phyloP scores from a whole-genome alignment of 345 rosid species.

The Hibiscus tridactylites region DNA sequence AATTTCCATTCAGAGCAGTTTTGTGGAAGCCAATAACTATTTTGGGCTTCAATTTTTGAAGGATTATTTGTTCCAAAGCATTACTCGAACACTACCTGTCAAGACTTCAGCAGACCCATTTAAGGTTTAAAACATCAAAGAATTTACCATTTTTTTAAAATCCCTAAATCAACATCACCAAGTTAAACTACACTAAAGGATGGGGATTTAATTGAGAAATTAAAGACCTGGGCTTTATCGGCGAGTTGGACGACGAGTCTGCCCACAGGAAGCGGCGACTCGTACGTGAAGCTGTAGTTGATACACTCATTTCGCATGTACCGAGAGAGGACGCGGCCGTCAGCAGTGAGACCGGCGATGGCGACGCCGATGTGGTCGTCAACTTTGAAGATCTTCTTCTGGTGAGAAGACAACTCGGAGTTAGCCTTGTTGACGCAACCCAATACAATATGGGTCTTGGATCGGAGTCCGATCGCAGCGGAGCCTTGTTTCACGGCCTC shows the following conservation, averaged over 20 bases:
- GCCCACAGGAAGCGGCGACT: conserved; percentile 95
- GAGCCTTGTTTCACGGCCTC: conserved; percentile 99
- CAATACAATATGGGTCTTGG: conserved; percentile 83
- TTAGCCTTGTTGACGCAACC: conserved; percentile 92
- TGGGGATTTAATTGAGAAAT: neutral
- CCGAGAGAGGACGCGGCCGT: conserved; percentile 92
- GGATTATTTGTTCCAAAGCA: neutral
- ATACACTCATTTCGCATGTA: conserved; percentile 95
- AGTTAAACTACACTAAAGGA: neutral
- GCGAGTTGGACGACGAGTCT: conserved; percentile 95
- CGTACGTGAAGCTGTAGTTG: conserved; percentile 75
- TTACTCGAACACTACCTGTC: neutral
- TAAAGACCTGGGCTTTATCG: conserved; percentile 87
- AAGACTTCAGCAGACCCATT: neutral
- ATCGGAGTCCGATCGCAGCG: conserved; percentile 99
- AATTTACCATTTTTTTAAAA: neutral
- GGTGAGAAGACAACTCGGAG: conserved; percentile 93
- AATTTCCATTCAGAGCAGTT: neutral
- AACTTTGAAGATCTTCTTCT: conserved; percentile 95
- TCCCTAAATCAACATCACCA: neutral
- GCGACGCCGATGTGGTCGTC: conserved; percentile 98
- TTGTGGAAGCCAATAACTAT: neutral
- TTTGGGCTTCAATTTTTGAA: neutral
- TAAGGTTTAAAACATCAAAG: neutral
- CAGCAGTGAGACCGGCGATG: conserved; percentile 95